phyloP scores from a whole-genome alignment of 179 eudicot genomes.

The Patellifolia procumbens region DNA sequence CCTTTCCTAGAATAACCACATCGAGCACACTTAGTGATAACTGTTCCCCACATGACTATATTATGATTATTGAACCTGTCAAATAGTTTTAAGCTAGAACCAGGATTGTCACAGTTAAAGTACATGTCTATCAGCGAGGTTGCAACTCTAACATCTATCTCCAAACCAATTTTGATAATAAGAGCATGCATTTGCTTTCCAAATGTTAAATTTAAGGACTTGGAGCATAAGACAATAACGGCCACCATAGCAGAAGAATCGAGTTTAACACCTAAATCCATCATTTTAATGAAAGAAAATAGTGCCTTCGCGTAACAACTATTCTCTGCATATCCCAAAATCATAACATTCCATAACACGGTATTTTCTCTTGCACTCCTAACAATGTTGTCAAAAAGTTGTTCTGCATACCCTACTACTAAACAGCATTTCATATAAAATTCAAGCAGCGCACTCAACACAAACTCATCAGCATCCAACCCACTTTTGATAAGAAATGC shows the following conservation, averaged over 20 bases:
- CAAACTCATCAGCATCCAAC: conserved; percentile 49
- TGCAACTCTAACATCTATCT: conserved; percentile 55
- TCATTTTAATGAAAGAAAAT: conserved; percentile 50
- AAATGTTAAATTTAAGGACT: conserved; percentile 32
- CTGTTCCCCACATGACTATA: conserved; percentile 58
- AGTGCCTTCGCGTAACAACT: conserved; percentile 46
- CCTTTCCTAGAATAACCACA: conserved; percentile 49
- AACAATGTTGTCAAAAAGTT: conserved; percentile 33
- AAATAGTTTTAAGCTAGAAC: conserved; percentile 46
- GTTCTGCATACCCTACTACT: conserved; percentile 42
- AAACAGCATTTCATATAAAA: conserved; percentile 63
- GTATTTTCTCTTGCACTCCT: conserved; percentile 34
- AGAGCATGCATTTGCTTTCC: conserved; percentile 64
- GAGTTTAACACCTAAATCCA: conserved; percentile 44
- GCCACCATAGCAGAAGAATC: conserved; percentile 62
- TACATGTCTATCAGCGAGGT: conserved; percentile 78
- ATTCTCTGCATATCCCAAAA: conserved; percentile 64
- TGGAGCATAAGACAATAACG: conserved; percentile 52
- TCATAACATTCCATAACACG: conserved; percentile 71
- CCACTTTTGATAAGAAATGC: conserved; percentile 50
- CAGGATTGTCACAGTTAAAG: conserved; percentile 47
- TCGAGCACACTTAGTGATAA: conserved; percentile 42
- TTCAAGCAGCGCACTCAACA: conserved; percentile 59
- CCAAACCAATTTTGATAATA: conserved; percentile 44
- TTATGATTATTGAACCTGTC: conserved; percentile 32